These are phyloP conservation scores for Malania oleifera DNA, from an alignment of 164 flowering plant species.

Conservation along the genomic window DNA sequence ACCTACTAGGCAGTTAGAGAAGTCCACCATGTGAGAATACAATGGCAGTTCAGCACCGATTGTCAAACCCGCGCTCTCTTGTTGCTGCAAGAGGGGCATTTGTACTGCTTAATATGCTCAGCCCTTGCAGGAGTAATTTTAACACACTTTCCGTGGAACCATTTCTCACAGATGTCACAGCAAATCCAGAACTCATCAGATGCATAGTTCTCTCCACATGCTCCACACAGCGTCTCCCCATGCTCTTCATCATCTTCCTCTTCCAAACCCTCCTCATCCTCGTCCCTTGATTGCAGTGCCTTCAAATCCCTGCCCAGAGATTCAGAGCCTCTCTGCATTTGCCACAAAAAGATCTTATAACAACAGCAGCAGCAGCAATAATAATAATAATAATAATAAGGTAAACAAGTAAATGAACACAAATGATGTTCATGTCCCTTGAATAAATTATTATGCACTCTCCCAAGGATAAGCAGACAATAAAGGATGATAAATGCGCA, in stretches of 20 bases:
- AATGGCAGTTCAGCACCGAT: not conserved
- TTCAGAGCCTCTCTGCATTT: not conserved
- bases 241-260: conserved; percentile 7
- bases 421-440: too few relatives aligned
- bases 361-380: too few relatives aligned
- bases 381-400: too few relatives aligned
- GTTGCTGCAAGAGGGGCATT: conserved; percentile 17
- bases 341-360: not conserved
- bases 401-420: too few relatives aligned
- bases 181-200: conserved; percentile 18
- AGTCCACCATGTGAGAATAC: not conserved
- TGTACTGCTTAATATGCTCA: conserved; percentile 12
- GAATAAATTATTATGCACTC: too few relatives aligned
- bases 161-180: conserved; percentile 7
- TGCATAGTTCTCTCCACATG: conserved; percentile 17
- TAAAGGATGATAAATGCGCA: too few relatives aligned
- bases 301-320: conserved; percentile 2
- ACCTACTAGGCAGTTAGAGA: not conserved
- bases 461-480: too few relatives aligned
- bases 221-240: conserved; percentile 14
- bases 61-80: conserved; percentile 15
- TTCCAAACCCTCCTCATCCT: conserved; percentile 3
- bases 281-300: not conserved
- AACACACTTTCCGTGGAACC: conserved; percentile 12
- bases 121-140: conserved; percentile 17